Evolutionary conservation across 1,139 yeast species (phyloP).

Genomic region (Arxiozyma slooffiae): DNA sequence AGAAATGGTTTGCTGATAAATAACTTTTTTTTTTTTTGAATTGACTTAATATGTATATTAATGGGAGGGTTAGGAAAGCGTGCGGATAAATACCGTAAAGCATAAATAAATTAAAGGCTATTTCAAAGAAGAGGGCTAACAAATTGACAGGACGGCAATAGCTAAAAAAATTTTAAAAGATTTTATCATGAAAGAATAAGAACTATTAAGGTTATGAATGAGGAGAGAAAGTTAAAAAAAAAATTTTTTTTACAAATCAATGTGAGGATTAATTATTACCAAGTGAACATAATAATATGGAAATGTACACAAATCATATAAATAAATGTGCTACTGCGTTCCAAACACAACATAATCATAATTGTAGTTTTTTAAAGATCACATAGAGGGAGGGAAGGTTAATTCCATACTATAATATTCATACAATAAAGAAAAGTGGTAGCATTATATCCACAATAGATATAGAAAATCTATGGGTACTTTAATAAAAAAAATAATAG

Average conservation of each 20-base stretch:
- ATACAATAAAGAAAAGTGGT: too few relatives aligned
- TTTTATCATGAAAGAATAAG: constrained; percentile 21
- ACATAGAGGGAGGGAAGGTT: constrained; percentile 2
- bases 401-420: not conserved
- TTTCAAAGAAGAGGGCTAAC: constrained; percentile 64
- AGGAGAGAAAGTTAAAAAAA: not conserved
- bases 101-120: constrained; percentile 69
- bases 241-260: constrained; percentile 21
- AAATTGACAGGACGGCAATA: constrained; percentile 54
- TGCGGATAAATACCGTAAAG: constrained; percentile 71
- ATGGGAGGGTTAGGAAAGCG: constrained; percentile 60
- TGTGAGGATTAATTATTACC: constrained; percentile 17
- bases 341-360: too few relatives aligned
- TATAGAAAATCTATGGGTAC: constrained; percentile 21
- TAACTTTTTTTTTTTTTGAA: too few relatives aligned
- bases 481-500: constrained; percentile 32
- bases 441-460: constrained; percentile 3
- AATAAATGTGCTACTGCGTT: too few relatives aligned
- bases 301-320: constrained; percentile 16
- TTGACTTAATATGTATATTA: constrained; percentile 48
- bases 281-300: constrained; percentile 16
- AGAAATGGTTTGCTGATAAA: constrained; percentile 73
- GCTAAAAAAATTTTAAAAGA: constrained; percentile 28
- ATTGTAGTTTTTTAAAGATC: not conserved
- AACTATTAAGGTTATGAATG: constrained; percentile 18